These are phyloP conservation scores for Aspergillus ellipticus DNA, from an alignment of 495 filamentous ascomycete species.

Conservation along the genomic window DNA sequence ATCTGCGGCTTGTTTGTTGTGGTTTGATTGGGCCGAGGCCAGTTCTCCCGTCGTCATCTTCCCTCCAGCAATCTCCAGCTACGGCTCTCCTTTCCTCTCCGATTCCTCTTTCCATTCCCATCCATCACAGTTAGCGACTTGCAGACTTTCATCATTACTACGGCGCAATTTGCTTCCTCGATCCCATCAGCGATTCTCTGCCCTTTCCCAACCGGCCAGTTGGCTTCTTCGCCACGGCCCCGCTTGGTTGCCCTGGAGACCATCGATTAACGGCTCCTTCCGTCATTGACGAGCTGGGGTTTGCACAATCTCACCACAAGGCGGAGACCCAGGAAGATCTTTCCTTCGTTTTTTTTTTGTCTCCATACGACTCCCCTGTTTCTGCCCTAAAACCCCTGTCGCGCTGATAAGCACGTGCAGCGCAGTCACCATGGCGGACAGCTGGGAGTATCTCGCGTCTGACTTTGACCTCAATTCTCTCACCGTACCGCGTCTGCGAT, in stretches of 20 bases:
- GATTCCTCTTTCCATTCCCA: no score
- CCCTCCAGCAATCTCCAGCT: no score
- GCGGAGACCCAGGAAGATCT: background rate
- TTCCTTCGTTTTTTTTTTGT: slow-evolving; percentile 1
- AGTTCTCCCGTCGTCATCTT: no score
- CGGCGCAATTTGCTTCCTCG: background rate
- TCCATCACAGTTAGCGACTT: no score
- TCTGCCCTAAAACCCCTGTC: background rate
- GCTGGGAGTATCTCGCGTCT: slow-evolving; percentile 73
- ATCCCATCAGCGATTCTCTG: background rate
- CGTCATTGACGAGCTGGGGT: slow-evolving; percentile 1
- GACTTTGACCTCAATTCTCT: slow-evolving; percentile 80
- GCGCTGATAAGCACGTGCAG: background rate
- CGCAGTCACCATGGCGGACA: slow-evolving; percentile 57
- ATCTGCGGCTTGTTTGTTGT: no score
- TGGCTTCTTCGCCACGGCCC: background rate
- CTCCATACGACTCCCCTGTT: slow-evolving; percentile 7
- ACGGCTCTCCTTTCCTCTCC: no score
- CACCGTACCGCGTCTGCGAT: slow-evolving; percentile 81
- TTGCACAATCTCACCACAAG: background rate
- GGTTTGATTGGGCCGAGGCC: no score
- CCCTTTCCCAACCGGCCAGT: background rate
- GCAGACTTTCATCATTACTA: background rate
- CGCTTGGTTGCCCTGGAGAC: slow-evolving; percentile 3
- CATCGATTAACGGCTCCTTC: background rate